Evolutionary conservation across 1,284 basidiomycete species (phyloP).

Genomic region (Moesziomyces parantarcticus): DNA sequence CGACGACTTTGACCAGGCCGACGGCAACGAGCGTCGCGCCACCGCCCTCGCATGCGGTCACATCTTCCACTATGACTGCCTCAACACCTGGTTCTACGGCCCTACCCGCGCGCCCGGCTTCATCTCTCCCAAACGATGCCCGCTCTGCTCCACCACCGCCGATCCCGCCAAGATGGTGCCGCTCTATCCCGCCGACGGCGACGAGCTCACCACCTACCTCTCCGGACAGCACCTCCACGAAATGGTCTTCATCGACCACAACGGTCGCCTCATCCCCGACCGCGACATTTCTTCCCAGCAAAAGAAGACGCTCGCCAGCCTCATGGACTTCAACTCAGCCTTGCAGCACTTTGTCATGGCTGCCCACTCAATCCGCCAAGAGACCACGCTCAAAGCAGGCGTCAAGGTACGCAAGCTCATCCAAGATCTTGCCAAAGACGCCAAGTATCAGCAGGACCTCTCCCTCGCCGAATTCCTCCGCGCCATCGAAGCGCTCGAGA

Average conservation of each 20-base stretch:
- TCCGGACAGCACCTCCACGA: conserved; percentile 13
- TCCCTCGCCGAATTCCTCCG: neutral
- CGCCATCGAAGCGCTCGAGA: neutral
- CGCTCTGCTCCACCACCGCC: conserved; percentile 24
- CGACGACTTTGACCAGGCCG: conserved; percentile 36
- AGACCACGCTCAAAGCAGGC: conserved; percentile 19
- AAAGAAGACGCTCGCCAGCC: conserved; percentile 25
- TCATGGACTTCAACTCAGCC: conserved; percentile 35
- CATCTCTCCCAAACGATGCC: conserved; percentile 21
- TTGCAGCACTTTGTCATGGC: conserved; percentile 40
- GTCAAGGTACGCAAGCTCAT: conserved; percentile 25
- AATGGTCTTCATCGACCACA: neutral
- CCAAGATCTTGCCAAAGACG: conserved; percentile 14
- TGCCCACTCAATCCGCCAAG: conserved; percentile 7
- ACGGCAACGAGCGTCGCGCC: conserved; percentile 26
- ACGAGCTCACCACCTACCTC: conserved; percentile 41
- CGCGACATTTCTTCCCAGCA: neutral
- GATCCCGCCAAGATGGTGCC: conserved; percentile 4
- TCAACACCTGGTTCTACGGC: conserved; percentile 38
- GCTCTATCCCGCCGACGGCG: conserved; percentile 40
- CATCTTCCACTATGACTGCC: conserved; percentile 43
- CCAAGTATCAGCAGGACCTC: too few relatives aligned
- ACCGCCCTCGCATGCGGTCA: conserved; percentile 40
- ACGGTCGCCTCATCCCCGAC: neutral
- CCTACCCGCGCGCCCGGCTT: neutral